Base-by-base conservation (phyloP, 129 eudicot genomes). In the Dittrichia graveolens region DNA sequence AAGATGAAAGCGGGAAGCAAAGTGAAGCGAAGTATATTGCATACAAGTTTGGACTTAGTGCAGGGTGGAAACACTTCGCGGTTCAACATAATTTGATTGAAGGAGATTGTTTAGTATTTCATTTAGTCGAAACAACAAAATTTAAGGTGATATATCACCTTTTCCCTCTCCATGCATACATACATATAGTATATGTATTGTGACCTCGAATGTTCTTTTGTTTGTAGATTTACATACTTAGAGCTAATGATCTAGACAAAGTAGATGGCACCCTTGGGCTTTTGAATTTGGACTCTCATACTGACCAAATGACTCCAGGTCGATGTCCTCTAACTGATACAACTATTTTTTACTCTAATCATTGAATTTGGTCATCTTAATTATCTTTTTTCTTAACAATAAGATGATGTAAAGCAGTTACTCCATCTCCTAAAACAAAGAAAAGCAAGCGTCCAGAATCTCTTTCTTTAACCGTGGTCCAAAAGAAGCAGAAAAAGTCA, bases 1-100 rank as follows among this genome's bases (percentile, higher is more conserved):
- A 92, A 79, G 82, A 83, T 78, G 95, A 87, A 76, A 75, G 45
- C 4, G 88, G 82, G 6, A 88, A 81, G 58, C 78, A 78, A 57
- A 83, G 58, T 78, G 81, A 81, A 59, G 71, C 82, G n/a, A 89
- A 89, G 56, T 92, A 89, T 65, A 69, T 87, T 69, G 79, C 95
- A 4, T 62, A 84, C 15, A 84, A 79, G 79, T 72, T 59, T 8
- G 96, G 91, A 69, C 75, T 92, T 41, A 89, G 98, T 61, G 96
- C 85, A 3, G 98, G 98, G 43, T 92, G 98, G 98, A 89, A 86
- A 65, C 76, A 74, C 46, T 92, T 86, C 76, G 91, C 83, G 14
- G 57, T 73, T 65, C 80, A 78, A 46, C 89, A 89, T 85, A 54
- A 79, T 42, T 78, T 92, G 81, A 63, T 57, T 34, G 91, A 79